Evolutionary conservation across 202 grass and related monocot species (phyloP).

Genomic region (Bolboschoenoplectus hybrid): DNA sequence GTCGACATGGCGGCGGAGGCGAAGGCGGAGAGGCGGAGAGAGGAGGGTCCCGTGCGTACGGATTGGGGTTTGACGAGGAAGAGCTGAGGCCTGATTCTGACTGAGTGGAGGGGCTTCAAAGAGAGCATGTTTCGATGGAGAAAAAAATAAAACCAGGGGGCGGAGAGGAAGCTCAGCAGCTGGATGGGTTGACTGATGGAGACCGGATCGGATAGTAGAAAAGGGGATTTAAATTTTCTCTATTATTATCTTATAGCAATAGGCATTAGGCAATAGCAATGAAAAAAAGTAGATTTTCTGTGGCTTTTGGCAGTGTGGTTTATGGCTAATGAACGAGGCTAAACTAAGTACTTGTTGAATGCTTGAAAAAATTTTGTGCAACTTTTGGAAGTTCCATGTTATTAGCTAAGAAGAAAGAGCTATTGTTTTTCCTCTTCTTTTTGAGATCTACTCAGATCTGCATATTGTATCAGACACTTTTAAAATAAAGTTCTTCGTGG

Average conservation of each 20-base stretch:
- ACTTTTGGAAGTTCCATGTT: too few relatives aligned
- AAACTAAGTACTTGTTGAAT: too few relatives aligned
- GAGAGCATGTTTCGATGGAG: constrained; percentile 21
- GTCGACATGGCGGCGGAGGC: constrained; percentile 29
- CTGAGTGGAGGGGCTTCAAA: constrained; percentile 36
- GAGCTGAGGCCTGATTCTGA: constrained; percentile 39
- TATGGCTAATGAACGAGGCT: too few relatives aligned
- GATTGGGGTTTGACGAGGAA: constrained; percentile 42
- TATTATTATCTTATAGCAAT: neutral
- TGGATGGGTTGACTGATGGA: neutral
- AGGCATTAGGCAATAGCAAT: neutral
- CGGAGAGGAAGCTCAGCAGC: neutral
- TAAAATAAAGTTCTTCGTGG: neutral
- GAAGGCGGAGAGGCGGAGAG: constrained; percentile 40
- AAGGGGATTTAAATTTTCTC: too few relatives aligned
- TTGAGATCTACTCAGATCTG: too few relatives aligned
- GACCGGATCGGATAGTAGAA: neutral
- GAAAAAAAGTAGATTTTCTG: neutral
- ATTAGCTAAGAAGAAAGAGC: too few relatives aligned
- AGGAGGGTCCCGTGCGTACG: constrained; percentile 40
- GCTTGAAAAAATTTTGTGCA: too few relatives aligned
- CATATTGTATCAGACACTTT: neutral
- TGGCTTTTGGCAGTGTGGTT: neutral
- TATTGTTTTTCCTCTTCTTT: too few relatives aligned
- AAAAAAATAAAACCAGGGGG: neutral